phyloP scores from a whole-genome alignment of 441 rosid genomes.

The Adansonia gregorii region DNA sequence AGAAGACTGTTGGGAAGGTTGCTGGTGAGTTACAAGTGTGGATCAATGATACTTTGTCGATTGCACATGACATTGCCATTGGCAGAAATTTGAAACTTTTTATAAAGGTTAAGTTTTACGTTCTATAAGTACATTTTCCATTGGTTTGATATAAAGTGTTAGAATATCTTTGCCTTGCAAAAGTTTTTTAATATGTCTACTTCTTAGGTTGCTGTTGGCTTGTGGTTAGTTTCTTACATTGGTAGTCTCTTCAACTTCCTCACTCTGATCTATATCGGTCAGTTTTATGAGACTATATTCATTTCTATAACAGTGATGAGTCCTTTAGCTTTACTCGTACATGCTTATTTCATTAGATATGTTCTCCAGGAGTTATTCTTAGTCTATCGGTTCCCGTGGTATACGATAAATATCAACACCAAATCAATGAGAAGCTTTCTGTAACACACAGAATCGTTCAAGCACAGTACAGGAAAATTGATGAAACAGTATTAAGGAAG shows the following conservation, averaged over 20 bases:
- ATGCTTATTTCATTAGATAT: background rate
- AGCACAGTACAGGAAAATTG: constrained; percentile 51
- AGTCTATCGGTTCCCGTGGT: constrained; percentile 64
- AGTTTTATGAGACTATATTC: constrained; percentile 31
- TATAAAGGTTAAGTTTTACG: constrained; percentile 50
- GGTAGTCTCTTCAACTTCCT: constrained; percentile 75
- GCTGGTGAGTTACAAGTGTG: constrained; percentile 48
- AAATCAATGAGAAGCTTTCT: constrained; percentile 64
- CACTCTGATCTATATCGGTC: constrained; percentile 74
- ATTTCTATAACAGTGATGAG: background rate
- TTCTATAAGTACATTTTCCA: background rate
- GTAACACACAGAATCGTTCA: constrained; percentile 49
- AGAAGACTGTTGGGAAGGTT: constrained; percentile 50
- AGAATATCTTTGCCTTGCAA: background rate
- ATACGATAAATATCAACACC: constrained; percentile 71
- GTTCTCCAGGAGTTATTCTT: constrained; percentile 65
- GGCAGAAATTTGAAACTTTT: constrained; percentile 63
- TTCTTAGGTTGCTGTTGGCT: constrained; percentile 61
- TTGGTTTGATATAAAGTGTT: background rate
- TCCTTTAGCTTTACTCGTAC: background rate
- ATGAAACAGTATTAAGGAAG: constrained; percentile 58
- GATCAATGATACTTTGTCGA: constrained; percentile 48
- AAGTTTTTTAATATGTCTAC: background rate
- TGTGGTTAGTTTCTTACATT: constrained; percentile 64
- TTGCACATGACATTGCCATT: constrained; percentile 71